Conservation (phyloP, 352 stramenopile genomes). For the Globisporangium alternatum region DNA sequence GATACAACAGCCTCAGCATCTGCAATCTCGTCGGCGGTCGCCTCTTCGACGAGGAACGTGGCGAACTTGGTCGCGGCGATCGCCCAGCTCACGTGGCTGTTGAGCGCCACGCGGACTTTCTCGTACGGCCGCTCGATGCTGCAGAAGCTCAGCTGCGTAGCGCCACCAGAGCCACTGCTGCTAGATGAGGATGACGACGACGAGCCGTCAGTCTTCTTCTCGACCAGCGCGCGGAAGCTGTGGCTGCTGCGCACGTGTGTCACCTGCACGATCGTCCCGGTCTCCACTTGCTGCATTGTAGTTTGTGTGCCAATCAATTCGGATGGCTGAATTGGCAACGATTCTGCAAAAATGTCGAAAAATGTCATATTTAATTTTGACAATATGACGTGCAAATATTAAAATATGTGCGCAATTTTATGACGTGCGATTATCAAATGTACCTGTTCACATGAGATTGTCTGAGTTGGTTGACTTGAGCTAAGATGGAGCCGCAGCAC, state of each 20-base stretch:
- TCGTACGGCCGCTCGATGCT: slow-evolving; percentile 67
- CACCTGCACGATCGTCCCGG: slow-evolving; percentile 55
- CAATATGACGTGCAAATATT: neutral
- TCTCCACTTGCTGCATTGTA: slow-evolving; percentile 33
- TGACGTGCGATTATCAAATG: slow-evolving; percentile 10
- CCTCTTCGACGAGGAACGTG: slow-evolving; percentile 54
- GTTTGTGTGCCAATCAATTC: neutral
- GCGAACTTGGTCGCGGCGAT: slow-evolving; percentile 63
- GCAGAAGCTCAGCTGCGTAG: slow-evolving; percentile 48
- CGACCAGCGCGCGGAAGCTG: slow-evolving; percentile 49
- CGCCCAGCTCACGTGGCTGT: slow-evolving; percentile 59
- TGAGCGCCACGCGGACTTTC: slow-evolving; percentile 76
- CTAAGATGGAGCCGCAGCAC: slow-evolving; percentile 10
- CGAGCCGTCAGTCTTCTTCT: slow-evolving; percentile 32
- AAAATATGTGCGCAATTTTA: neutral
- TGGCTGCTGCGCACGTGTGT: slow-evolving; percentile 37
- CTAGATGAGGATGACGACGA: slow-evolving; percentile 3
- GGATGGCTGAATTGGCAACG: neutral
- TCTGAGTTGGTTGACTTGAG: neutral
- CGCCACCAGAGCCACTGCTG: neutral
- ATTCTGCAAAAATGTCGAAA: neutral
- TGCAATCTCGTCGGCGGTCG: slow-evolving; percentile 1
- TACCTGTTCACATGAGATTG: slow-evolving; percentile 8
- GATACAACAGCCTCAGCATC: neutral
- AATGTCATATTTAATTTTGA: neutral